Evolutionary conservation across 2,329 filamentous ascomycete species (phyloP).

Genomic region (Ciborinia camelliae): DNA sequence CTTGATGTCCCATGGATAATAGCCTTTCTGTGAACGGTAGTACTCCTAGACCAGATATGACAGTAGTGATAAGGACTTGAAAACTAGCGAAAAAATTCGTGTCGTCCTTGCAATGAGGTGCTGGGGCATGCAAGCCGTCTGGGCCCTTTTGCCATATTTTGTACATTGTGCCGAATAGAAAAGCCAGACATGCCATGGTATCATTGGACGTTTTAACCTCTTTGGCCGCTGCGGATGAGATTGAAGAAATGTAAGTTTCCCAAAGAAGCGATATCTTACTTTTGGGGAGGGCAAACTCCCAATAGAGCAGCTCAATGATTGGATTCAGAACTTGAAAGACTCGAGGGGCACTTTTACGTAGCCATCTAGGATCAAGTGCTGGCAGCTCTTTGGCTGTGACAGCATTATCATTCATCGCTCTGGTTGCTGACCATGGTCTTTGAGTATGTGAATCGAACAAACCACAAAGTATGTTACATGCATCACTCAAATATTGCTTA

Average conservation of each 20-base stretch:
- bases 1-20: slow-evolving; percentile 48
- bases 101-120: slow-evolving; percentile 18
- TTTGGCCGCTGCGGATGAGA: slow-evolving; percentile 69
- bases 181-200: slow-evolving; percentile 73
- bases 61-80: slow-evolving; percentile 48
- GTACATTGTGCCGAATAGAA: slow-evolving; percentile 65
- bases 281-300: slow-evolving; percentile 59
- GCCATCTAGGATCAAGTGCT: slow-evolving; percentile 80
- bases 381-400: slow-evolving; percentile 69
- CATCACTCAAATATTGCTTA: slow-evolving; percentile 54
- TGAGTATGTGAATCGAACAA: slow-evolving; percentile 57
- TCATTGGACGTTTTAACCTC: slow-evolving; percentile 88
- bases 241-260: slow-evolving; percentile 57
- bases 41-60: slow-evolving; percentile 52
- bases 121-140: slow-evolving; percentile 25
- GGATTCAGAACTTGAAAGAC: slow-evolving; percentile 62
- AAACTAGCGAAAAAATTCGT: slow-evolving; percentile 55
- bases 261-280: slow-evolving; percentile 55
- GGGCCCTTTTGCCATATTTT: slow-evolving; percentile 63
- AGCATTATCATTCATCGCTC: slow-evolving; percentile 56
- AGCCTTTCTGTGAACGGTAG: slow-evolving; percentile 63
- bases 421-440: slow-evolving; percentile 71
- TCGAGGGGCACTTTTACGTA: slow-evolving; percentile 64
- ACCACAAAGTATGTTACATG: slow-evolving; percentile 68
- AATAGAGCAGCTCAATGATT: slow-evolving; percentile 59